Evolutionary conservation across 2,329 filamentous ascomycete genomes (phyloP).

Genomic region (Dryadomyces sulphureus): DNA sequence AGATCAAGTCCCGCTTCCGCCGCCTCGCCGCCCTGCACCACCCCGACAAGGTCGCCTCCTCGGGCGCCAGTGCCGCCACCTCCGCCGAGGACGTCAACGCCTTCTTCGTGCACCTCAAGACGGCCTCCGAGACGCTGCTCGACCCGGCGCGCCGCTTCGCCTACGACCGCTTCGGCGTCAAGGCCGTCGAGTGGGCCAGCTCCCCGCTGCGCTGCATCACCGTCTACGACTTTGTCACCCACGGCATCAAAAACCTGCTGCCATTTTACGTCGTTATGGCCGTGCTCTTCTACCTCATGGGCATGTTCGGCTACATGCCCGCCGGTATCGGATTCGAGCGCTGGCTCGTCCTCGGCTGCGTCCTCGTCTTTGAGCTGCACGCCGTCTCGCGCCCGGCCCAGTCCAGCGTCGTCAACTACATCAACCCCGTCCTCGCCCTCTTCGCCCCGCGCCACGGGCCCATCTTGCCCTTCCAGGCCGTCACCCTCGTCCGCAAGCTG

Average conservation of each 20-base stretch:
- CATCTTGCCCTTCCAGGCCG: conserved; percentile 73
- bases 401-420: conserved; percentile 23
- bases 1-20: conserved; percentile 74
- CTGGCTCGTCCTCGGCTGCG: conserved; percentile 39
- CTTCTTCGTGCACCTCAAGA: conserved; percentile 71
- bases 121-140: conserved; percentile 68
- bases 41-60: conserved; percentile 60
- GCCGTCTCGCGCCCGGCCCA: conserved; percentile 38
- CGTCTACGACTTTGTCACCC: conserved; percentile 55
- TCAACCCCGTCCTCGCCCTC: conserved; percentile 20
- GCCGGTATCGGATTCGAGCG: conserved; percentile 54
- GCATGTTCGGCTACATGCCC: conserved; percentile 51
- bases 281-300: conserved; percentile 43
- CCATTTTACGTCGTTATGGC: conserved; percentile 48
- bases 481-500: conserved; percentile 60
- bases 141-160: conserved; percentile 67
- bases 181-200: conserved; percentile 47
- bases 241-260: conserved; percentile 38
- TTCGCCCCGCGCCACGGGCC: conserved; percentile 32
- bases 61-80: conserved; percentile 13
- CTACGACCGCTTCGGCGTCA: conserved; percentile 78
- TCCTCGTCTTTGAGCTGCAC: conserved; percentile 43
- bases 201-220: conserved; percentile 37
- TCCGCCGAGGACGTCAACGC: conserved; percentile 17
- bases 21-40: conserved; percentile 58